These are phyloP conservation scores for Aspergillus olivimuriae DNA, from an alignment of 495 filamentous ascomycete species.

Conservation along the genomic window DNA sequence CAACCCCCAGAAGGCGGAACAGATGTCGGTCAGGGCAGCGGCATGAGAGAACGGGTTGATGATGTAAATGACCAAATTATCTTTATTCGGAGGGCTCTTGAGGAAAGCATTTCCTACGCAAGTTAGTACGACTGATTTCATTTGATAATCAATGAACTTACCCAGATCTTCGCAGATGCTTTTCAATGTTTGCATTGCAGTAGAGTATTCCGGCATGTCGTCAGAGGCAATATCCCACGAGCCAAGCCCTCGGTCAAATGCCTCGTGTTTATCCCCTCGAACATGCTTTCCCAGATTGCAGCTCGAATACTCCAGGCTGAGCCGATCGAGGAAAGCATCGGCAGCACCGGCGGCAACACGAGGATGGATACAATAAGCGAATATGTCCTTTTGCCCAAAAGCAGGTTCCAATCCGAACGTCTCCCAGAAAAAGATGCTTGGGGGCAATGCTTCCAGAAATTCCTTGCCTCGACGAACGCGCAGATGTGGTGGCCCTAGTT, in stretches of 20 bases:
- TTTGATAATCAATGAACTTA: conserved; percentile 14
- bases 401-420: conserved; percentile 75
- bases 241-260: conserved; percentile 54
- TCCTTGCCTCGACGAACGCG: conserved; percentile 71
- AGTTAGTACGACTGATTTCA: conserved; percentile 15
- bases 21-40: conserved; percentile 65
- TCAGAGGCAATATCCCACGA: conserved; percentile 35
- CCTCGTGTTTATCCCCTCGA: conserved; percentile 44
- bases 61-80: conserved; percentile 80
- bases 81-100: conserved; percentile 36
- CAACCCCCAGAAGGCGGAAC: conserved; percentile 69
- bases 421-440: conserved; percentile 86
- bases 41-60: conserved; percentile 66
- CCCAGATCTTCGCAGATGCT: conserved; percentile 37
- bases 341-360: conserved; percentile 50
- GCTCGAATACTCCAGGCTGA: conserved; percentile 70
- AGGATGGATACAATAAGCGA: conserved; percentile 75
- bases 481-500: conserved; percentile 56
- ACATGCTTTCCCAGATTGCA: conserved; percentile 70
- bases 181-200: conserved; percentile 32
- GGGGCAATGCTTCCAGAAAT: conserved; percentile 68
- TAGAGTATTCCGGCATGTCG: conserved; percentile 25
- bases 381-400: conserved; percentile 71
- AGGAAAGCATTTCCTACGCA: conserved; percentile 34
- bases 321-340: conserved; percentile 61